These are phyloP conservation scores for Coelastrella sp. DNA, from an alignment of 139 green algal species.

Conservation along the genomic window DNA sequence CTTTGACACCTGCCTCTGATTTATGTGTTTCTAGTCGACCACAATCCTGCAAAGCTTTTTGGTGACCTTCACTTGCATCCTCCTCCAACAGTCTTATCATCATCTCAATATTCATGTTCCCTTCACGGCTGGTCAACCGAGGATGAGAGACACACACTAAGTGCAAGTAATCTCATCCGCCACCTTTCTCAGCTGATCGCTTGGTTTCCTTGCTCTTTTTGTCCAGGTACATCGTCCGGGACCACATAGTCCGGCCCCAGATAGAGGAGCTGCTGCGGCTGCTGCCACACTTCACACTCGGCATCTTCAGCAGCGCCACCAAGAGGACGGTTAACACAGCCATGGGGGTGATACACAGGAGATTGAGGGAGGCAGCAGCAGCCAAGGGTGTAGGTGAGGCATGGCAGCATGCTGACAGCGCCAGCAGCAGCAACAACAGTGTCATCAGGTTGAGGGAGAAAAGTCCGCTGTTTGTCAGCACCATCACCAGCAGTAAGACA, in stretches of 20 bases:
- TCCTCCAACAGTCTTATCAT: no score
- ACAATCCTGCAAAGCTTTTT: no score
- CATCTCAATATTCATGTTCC: no score
- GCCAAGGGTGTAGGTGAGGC: conserved; percentile 18
- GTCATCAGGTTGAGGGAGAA: neutral
- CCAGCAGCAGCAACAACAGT: neutral
- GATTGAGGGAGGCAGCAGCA: neutral
- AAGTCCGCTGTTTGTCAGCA: neutral
- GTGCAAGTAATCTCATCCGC: no score
- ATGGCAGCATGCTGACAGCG: neutral
- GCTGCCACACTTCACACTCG: conserved; percentile 59
- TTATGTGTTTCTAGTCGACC: no score
- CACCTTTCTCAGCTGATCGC: no score
- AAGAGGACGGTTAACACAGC: conserved; percentile 48
- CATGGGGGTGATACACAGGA: neutral
- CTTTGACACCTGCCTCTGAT: no score
- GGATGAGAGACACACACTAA: no score
- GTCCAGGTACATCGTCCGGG: neutral
- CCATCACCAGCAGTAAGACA: no score
- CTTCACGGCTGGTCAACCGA: no score
- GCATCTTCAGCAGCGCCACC: conserved; percentile 64
- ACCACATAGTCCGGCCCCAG: conserved; percentile 58
- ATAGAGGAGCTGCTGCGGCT: conserved; percentile 59
- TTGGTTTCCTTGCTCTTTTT: neutral
- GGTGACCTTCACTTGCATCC: no score